Base-by-base conservation (phyloP, 805 yeast species). In the Wickerhamiella lipophila region DNA sequence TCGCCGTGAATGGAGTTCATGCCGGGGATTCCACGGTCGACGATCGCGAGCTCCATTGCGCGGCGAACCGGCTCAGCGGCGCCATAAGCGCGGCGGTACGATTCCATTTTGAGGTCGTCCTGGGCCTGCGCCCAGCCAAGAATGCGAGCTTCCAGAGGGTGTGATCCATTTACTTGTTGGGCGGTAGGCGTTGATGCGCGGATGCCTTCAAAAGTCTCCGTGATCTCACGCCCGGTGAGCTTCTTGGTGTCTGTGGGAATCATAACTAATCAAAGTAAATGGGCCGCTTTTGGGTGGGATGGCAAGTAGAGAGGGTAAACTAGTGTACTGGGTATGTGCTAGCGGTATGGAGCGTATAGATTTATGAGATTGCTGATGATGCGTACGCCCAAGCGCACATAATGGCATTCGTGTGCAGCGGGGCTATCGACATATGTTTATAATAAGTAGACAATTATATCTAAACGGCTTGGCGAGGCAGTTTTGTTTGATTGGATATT, bases 41-140 rank as follows among this genome's bases (percentile, higher is more conserved):
- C 81, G 22, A 89, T 74, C 50, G 77, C 70, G 60, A 84, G 68
- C 59, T 92, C 98, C 96, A 92, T 87, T 27, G 80, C 78, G 60
- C 96, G 75, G 61, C 81, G 81, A 64, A 89, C 82, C 7, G 98
- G 96, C 60, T 84, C 97, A 9, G 92, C 96, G 43, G 89, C 78
- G 13, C 98, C 98, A 64, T 83, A 87, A 15, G 83, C 67, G 56
- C 94, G 76, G 62, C 94, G 76, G 65, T 83, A 80, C 52, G 77
- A 77, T 62, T 87, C 92, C 69, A 88, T 59, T 58, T 78, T 78
- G 55, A 80, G 69, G 26, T 77, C 77, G 29, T 74, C 74, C 60
- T 86, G 87, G 11, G 81, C 81, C 40, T 71, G 68, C 21, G 87
- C 94, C 96, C 96, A 92, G 58, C 78, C 74, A 49, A 68, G 65